These are phyloP conservation scores for Leccinum subtestaceum DNA, from an alignment of 768 basidiomycete genomes.

Conservation along the genomic window DNA sequence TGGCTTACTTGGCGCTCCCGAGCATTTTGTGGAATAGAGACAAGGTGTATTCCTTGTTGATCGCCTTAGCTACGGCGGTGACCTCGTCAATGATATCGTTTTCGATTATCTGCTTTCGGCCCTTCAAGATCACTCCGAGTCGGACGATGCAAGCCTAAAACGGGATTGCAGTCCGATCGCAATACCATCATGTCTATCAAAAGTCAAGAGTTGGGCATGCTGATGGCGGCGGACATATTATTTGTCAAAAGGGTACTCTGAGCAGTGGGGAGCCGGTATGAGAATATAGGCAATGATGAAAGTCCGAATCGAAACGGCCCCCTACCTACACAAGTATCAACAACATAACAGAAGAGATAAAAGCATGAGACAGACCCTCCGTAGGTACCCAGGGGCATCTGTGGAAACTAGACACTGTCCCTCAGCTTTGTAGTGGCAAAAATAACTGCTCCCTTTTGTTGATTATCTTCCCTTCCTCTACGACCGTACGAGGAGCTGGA, in stretches of 20 bases:
- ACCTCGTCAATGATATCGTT: conserved; percentile 90
- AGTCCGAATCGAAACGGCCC: conserved; percentile 55
- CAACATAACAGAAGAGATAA: neutral
- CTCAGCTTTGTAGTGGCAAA: conserved; percentile 76
- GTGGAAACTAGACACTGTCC: conserved; percentile 64
- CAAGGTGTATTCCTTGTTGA: no score
- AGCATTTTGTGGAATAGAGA: no score
- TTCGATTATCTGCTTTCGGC: conserved; percentile 84
- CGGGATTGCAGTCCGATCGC: neutral
- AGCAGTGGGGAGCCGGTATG: conserved; percentile 67
- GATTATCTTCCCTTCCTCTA: conserved; percentile 48
- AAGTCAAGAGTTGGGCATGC: conserved; percentile 81
- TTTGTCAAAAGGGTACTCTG: conserved; percentile 72
- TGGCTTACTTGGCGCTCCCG: conserved; percentile 24
- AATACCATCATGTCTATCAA: conserved; percentile 45
- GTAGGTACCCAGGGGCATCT: conserved; percentile 79
- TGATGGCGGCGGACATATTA: conserved; percentile 72
- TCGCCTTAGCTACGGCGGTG: conserved; percentile 33
- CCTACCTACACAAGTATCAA: conserved; percentile 58
- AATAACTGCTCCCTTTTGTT: conserved; percentile 75
- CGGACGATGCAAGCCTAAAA: conserved; percentile 76
- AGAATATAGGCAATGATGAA: conserved; percentile 77
- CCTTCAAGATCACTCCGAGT: conserved; percentile 87
- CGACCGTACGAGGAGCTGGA: conserved; percentile 55
- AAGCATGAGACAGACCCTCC: conserved; percentile 50